phyloP scores from a whole-genome alignment of 371 early-diverging fungal species.

The Mortierella sp. region DNA sequence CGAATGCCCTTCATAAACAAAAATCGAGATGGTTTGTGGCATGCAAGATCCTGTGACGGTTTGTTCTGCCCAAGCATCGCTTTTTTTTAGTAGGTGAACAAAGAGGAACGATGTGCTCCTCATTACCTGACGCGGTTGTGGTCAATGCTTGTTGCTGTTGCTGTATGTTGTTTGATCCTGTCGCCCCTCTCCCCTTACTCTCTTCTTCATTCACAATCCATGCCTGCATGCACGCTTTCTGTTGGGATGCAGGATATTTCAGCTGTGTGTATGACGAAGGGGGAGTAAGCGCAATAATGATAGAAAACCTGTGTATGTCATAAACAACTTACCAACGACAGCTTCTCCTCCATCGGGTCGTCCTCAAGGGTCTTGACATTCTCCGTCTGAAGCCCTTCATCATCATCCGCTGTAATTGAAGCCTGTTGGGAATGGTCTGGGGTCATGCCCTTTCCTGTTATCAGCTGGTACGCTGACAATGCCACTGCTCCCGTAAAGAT shows the following conservation, averaged over 20 bases:
- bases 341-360: constrained; percentile 39
- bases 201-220: not conserved
- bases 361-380: constrained; percentile 26
- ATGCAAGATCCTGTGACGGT: not conserved
- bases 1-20: not conserved
- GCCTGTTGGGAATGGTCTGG: constrained; percentile 15
- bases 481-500: constrained; percentile 57
- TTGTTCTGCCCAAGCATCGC: not conserved
- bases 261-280: not conserved
- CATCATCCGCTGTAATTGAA: constrained; percentile 17
- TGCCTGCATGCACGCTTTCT: not conserved
- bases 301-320: not conserved
- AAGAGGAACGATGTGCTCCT: not conserved
- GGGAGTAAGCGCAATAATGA: not conserved
- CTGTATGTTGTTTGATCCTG: not conserved
- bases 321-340: constrained; percentile 28
- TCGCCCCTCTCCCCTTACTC: not conserved
- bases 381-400: not conserved
- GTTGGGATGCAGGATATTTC: not conserved
- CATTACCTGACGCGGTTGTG: too few relatives aligned
- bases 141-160: too few relatives aligned
- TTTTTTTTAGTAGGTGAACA: not conserved
- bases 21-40: not conserved
- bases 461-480: constrained; percentile 49
- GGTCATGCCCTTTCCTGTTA: constrained; percentile 37